Evolutionary conservation across 2,329 filamentous ascomycete species (phyloP), one percentile per base, ranked within the genome.

Genomic region (Dactylellina leptospora): DNA sequence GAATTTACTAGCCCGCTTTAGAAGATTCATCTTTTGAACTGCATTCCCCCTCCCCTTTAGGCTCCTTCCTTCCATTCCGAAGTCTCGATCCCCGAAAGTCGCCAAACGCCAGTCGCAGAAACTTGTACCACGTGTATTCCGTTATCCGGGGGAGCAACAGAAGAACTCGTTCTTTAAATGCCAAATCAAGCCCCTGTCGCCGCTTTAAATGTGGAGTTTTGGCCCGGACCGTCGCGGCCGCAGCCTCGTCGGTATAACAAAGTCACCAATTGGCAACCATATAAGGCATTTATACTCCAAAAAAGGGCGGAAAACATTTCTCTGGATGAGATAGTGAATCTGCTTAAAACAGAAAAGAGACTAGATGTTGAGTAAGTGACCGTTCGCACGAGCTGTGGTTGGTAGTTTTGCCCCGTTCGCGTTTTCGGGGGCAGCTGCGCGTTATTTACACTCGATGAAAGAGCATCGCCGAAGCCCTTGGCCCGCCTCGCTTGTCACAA

Each of bases 11-110:
- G 53, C 66, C 66, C 66, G 45, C 58, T 71, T 71, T 63, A 40
- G 66, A 63, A 63, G 66, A 71, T 71, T 71, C 66, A 63, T 51
- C 66, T 56, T 71, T 50, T 63, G 66, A 42, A 50, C 42, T 50
- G n/a, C 60, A 40, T n/a, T 58, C 18, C 20, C 51, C 51, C 30
- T 25, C n/a, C 60, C 61, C 50, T 38, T 42, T 56, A n/a, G n/a
- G n/a, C n/a, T n/a, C n/a, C n/a, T 18, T 9, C 16, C 22, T 38
- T 28, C 28, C 10, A 20, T 42, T 38, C 33, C 30, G 18, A 40
- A n/a, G 36, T 40, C 44, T 63, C 66, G 36, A 71, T 58, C 42
- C 58, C 66, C 58, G 53, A 58, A 51, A 51, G 6, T 66, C 51
- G 51, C 51, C 61, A 58, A 33, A 40, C 33, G 5, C 20, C 25